A percentile compares a stretch with the other conserved stretches of the same genome.
Evolutionary conservation across 1,139 yeast genomes (phyloP).

Genomic region (Ogataea hybrid): DNA sequence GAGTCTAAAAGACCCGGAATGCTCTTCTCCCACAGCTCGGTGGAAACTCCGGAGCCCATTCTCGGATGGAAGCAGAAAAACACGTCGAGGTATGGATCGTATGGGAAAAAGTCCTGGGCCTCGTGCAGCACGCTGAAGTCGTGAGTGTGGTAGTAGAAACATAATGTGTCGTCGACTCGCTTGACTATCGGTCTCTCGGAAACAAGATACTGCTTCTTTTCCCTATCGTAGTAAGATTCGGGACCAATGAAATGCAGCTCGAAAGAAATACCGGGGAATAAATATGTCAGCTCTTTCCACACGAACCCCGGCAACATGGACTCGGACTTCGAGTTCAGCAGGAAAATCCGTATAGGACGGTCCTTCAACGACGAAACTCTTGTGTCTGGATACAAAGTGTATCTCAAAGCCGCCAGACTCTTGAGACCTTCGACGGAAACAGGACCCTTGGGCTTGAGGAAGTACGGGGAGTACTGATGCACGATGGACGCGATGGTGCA

Average conservation of each 20-base stretch:
- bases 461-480: constrained; percentile 84
- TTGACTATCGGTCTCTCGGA: constrained; percentile 63
- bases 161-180: constrained; percentile 72
- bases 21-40: constrained; percentile 77
- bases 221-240: constrained; percentile 74
- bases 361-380: constrained; percentile 64
- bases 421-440: constrained; percentile 88
- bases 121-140: constrained; percentile 90
- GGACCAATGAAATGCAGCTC: constrained; percentile 95
- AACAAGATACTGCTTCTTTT: constrained; percentile 51
- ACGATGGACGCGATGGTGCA: constrained; percentile 81
- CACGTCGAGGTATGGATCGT: constrained; percentile 91
- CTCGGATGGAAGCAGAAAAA: constrained; percentile 97
- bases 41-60: constrained; percentile 77
- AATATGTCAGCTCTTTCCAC: constrained; percentile 89
- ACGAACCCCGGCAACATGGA: constrained; percentile 92
- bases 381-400: constrained; percentile 79
- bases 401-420: constrained; percentile 86
- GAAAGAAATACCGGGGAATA: constrained; percentile 79
- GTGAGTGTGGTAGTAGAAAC: constrained; percentile 80
- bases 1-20: constrained; percentile 86
- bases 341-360: constrained; percentile 84
- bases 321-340: constrained; percentile 91
- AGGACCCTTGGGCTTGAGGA: constrained; percentile 80
- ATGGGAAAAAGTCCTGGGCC: constrained; percentile 93